Base-by-base conservation (phyloP, 2,329 filamentous ascomycete genomes). In the Phyllosticta citrichinensis region DNA sequence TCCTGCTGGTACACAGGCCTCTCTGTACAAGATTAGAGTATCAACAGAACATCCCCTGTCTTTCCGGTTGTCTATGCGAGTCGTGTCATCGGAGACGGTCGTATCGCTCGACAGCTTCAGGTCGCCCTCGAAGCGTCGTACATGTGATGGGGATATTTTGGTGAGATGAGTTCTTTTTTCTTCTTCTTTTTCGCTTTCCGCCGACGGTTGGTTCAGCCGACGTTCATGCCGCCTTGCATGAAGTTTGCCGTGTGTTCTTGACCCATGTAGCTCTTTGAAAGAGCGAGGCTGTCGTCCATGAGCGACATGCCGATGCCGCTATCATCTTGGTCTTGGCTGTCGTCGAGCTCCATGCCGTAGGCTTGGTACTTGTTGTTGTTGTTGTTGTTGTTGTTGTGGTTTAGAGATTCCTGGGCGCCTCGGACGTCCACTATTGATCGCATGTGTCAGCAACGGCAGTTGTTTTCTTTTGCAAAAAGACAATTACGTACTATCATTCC, bases 231-330 rank as follows among this genome's bases (percentile, higher is more conserved):
- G 27, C 60, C 60, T 11, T 57, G 56, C 33, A 55, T 51, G 53
- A 55, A 57, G 55, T 51, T 58, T 27, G 20, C 22, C n/a, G 51
- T 33, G 9, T 24, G 51, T 30, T 62, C 52, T 27, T 51, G 55
- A 9, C 52, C 51, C n/a, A 58, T 62, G 60, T 62, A 62, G 17
- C 55, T 51, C 19, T 57, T 57, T 6, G 60, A 62, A n/a, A 27
- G 24, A 8, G 55, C 55, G 51, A 62, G 33, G 20, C 56, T 61
- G 54, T 64, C 62, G 53, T 63, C 62, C 52, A 63, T 56, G 35
- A 64, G 27, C n/a, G 51, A 56, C 62, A 64, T 64, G 52, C 63
- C 63, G 30, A 64, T 63, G 30, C 63, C 63, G 47, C 63, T 64
- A 55, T 64, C 63, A 25, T 64, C 63, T 24, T 57, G 50, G 40